Base-by-base conservation (phyloP, 2,329 filamentous ascomycete genomes). In the Pseudogymnoascus sp. region DNA sequence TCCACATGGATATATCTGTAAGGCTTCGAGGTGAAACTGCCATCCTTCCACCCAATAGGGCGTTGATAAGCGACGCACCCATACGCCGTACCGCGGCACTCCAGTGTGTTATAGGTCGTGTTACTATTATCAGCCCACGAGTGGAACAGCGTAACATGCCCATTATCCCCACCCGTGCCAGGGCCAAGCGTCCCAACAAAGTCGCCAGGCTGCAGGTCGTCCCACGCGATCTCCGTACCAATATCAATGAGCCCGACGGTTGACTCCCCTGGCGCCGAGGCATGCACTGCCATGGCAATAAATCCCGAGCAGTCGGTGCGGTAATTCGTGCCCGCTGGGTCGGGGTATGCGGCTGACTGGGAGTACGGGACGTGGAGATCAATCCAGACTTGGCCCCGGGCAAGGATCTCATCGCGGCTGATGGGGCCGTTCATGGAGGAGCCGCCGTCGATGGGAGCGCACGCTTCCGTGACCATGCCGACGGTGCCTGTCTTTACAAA, bases 401-500 rank as follows among this genome's bases (percentile, higher is more conserved):
- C 58, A 5, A 60, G 21, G 33, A 60, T 60, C 31, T 60, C 58
- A 9, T 60, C n/a, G 58, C 58, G 58, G n/a, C 35, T 60, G 5
- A 60, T 60, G 35, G 33, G 33, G 33, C 58, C 58, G 18, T 60
- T 60, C 35, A 38, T 38, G 6, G 33, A 25, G 33, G 58, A 60
- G 33, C 35, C n/a, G 31, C 59, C 55, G 12, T n/a, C 43, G 5
- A 28, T 55, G n/a, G 7, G 49, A 9, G n/a, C 4, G 11, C 59
- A 60, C 14, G 21, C 35, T 11, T 61, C 28, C 18, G 41, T 21
- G 12, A 65, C 58, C 37, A 64, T 62, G 8, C 63, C 59, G 21
- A 14, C 7, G 3, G 35, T 33, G 18, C 63, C 63, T 6, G 63
- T 65, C 59, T 65, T 65, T 59, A 65, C 59, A 38, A 64, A 65